Evolutionary conservation across 768 basidiomycete genomes (phyloP), one percentile per base, ranked within the genome.

Genomic region (Macrolepiota albuminosa): DNA sequence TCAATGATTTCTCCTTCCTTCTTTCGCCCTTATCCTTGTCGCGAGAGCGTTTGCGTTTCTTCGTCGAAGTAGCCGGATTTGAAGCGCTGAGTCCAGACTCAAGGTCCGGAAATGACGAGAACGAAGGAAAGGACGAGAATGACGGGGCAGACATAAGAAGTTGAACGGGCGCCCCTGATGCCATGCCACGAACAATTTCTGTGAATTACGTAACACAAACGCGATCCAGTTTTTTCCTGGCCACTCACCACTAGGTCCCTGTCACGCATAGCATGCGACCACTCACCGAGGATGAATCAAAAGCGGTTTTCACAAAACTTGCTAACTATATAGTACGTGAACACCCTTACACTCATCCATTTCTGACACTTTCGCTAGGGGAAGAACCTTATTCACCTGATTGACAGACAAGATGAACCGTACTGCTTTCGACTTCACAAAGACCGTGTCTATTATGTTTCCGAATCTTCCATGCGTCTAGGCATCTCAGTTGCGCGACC

Each of bases 401-500:
- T 98, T 62, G 96, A 98, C 80, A 80, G 95, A 68, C 84, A 88
- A 64, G 95, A 97, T 70, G 95, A 97, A 68, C 87, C 93, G 14
- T 90, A 96, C 73, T 97, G 95, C 76, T 98, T 98, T 77, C 87
- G 96, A 61, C 75, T 98, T 39, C 95, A 98, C 70, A 92, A 85
- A 68, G 96, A 96, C 72, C 82, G 94, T 56, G 95, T 99, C 21
- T 98, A 87, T 80, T 98, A 98, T 80, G 94, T 95, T 58, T 95
- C 97, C 5, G 92, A 98, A 67, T 84, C 91, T 0, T 90, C 93
- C 9, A 96, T 98, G 87, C 91, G 93, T 53, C 82, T 96, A 26
- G 88, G 88, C 52, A 94, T 94, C 55, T 95, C 93, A 0, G 85
- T 98, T 54, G 95, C 96, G 24, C 84, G 96, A 50, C 89, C 91